Evolutionary conservation across 108 stramenopile genomes (phyloP).

Genomic region (Cyclotella atomus): DNA sequence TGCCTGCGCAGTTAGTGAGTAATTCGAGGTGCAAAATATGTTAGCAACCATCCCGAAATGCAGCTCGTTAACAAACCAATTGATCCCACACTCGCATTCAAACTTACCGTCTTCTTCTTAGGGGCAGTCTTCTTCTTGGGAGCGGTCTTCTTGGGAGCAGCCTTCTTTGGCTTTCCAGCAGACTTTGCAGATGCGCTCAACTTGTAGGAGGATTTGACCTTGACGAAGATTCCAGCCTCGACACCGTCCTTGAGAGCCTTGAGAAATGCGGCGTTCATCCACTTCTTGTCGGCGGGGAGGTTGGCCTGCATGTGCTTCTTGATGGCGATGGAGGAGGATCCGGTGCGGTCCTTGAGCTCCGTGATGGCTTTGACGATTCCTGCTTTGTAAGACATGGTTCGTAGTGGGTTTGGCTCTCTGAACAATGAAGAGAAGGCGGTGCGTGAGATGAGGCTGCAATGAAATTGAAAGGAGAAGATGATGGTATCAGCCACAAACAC

Average conservation of each 20-base stretch:
- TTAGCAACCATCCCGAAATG: not conserved
- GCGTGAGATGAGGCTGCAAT: too few species aligned
- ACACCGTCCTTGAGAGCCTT: constrained; percentile 12
- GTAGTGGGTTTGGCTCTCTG: too few species aligned
- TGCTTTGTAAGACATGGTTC: constrained; percentile 12
- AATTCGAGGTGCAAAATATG: not conserved
- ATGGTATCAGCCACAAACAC: too few species aligned
- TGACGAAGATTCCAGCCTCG: not conserved
- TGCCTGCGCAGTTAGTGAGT: not conserved
- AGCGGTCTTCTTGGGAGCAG: constrained; percentile 3
- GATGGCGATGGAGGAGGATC: constrained; percentile 6
- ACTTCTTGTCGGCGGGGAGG: constrained; percentile 6
- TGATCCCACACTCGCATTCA: not conserved
- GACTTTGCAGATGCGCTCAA: not conserved
- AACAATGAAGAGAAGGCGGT: too few species aligned
- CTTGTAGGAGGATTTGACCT: constrained; percentile 3
- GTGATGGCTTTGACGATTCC: constrained; percentile 8
- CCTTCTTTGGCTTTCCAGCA: not conserved
- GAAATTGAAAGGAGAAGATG: too few species aligned
- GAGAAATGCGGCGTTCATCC: constrained; percentile 6
- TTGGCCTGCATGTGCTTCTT: constrained; percentile 15
- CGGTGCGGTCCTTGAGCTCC: constrained; percentile 8
- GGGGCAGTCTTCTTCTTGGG: constrained; percentile 12
- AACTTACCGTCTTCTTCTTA: constrained; percentile 7
- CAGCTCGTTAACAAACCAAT: not conserved